Conservation (phyloP, 2,329 filamentous ascomycete species). For the Aspergillus latus region DNA sequence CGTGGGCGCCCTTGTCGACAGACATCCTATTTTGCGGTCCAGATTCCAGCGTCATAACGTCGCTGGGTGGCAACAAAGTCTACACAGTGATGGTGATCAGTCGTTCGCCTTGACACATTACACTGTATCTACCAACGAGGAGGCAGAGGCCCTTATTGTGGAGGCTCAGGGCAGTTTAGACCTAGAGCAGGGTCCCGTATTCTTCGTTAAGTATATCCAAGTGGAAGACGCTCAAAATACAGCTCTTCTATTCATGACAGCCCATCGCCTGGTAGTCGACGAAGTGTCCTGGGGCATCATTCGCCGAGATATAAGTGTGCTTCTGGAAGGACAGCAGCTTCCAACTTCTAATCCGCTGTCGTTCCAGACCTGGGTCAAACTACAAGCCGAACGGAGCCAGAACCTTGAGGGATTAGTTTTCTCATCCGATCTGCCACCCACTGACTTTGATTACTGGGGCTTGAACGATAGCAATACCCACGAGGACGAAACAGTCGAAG, state of each 20-base stretch:
- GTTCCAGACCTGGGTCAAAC: not conserved
- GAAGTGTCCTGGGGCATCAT: slow-evolving; percentile 3
- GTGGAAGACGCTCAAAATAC: not conserved
- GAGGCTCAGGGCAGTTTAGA: not conserved
- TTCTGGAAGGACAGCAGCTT: not conserved
- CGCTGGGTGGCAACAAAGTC: not conserved
- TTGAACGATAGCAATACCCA: not conserved
- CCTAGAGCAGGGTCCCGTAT: slow-evolving; percentile 1
- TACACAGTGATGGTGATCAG: not conserved
- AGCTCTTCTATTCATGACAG: slow-evolving; percentile 1
- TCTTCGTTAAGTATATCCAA: not conserved
- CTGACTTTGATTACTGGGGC: slow-evolving; percentile 1
- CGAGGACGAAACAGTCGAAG: not conserved
- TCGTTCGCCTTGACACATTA: not conserved
- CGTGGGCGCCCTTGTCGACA: not conserved
- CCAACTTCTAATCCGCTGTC: not conserved
- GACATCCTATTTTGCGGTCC: slow-evolving; percentile 1
- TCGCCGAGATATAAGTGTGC: not conserved
- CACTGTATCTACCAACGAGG: not conserved
- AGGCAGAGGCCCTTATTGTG: not conserved
- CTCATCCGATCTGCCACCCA: not conserved
- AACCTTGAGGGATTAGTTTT: not conserved
- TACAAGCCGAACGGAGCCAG: not conserved
- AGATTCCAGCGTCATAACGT: not conserved
- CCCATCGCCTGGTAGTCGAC: slow-evolving; percentile 3